phyloP scores from a whole-genome alignment of 352 stramenopile species.

The Phytophthora europaea region DNA sequence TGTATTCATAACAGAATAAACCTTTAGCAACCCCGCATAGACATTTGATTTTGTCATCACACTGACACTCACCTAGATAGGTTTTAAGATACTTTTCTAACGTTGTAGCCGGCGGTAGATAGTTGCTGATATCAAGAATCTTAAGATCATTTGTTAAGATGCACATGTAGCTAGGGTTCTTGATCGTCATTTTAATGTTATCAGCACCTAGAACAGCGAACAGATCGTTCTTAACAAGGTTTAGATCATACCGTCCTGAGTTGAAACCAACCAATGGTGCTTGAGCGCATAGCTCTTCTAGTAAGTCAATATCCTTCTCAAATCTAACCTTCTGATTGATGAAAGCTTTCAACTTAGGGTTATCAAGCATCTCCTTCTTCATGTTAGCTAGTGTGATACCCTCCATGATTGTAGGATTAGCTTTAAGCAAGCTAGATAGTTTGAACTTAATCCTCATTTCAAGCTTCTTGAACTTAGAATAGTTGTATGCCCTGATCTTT shows the following conservation, averaged over 20 bases:
- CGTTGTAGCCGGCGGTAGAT: conserved; percentile 35
- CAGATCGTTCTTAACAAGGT: conserved; percentile 11
- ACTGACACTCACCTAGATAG: conserved; percentile 39
- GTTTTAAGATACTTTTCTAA: conserved; percentile 36
- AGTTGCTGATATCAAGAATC: conserved; percentile 46
- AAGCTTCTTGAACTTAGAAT: no score
- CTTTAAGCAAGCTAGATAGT: no score
- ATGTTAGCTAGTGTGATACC: no score
- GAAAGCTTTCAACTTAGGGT: no score
- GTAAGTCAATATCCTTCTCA: neutral
- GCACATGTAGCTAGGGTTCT: conserved; percentile 19
- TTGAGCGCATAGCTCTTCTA: neutral
- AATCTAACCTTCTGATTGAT: neutral
- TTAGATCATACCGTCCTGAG: conserved; percentile 4
- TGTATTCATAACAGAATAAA: conserved; percentile 34
- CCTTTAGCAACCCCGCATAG: conserved; percentile 11
- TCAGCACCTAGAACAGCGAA: conserved; percentile 18
- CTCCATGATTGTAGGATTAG: no score
- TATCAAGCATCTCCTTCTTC: no score
- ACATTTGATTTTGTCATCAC: conserved; percentile 39
- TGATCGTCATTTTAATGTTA: conserved; percentile 26
- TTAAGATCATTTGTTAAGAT: conserved; percentile 32
- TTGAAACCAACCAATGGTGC: neutral
- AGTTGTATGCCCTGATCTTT: neutral
- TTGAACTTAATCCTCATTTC: no score